Evolutionary conservation across 306 rosid genomes (phyloP).

Genomic region (Ochetophila trinervis): DNA sequence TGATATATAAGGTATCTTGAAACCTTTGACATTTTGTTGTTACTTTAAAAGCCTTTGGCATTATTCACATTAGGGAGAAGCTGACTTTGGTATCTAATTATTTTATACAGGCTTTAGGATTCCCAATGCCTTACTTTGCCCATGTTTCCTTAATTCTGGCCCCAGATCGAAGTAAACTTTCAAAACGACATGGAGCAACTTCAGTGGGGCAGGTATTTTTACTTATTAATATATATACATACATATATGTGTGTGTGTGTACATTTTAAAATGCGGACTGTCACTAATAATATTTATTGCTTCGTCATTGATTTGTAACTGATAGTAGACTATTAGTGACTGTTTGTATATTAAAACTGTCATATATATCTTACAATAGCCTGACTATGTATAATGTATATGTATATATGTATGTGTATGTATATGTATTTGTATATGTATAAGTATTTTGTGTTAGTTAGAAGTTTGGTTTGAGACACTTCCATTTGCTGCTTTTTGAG

Average conservation of each 20-base stretch:
- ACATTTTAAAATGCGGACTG: too few species aligned
- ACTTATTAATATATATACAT: conserved; percentile 5
- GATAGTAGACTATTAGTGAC: too few species aligned
- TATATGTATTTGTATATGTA: too few species aligned
- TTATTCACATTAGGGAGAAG: conserved; percentile 10
- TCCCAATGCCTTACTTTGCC: conserved; percentile 72
- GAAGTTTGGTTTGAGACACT: conserved; percentile 7
- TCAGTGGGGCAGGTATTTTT: conserved; percentile 84
- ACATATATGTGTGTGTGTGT: too few species aligned
- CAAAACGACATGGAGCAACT: conserved; percentile 97
- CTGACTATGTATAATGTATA: too few species aligned
- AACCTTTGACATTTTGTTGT: conserved; percentile 10
- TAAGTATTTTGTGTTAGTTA: background rate
- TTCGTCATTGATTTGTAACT: too few species aligned
- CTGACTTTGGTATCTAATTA: conserved; percentile 24
- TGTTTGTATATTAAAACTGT: too few species aligned
- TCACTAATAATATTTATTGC: too few species aligned
- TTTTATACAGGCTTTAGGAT: conserved; percentile 71
- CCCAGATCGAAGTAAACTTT: conserved; percentile 93
- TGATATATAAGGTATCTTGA: conserved; percentile 67
- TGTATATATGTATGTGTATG: too few species aligned
- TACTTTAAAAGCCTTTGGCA: conserved; percentile 1
- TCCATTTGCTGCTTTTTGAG: background rate
- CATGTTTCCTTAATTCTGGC: conserved; percentile 96
- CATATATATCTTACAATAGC: too few species aligned